Evolutionary conservation across 116 monocot genomes (phyloP).

Genomic region (Posidonia oceanica): DNA sequence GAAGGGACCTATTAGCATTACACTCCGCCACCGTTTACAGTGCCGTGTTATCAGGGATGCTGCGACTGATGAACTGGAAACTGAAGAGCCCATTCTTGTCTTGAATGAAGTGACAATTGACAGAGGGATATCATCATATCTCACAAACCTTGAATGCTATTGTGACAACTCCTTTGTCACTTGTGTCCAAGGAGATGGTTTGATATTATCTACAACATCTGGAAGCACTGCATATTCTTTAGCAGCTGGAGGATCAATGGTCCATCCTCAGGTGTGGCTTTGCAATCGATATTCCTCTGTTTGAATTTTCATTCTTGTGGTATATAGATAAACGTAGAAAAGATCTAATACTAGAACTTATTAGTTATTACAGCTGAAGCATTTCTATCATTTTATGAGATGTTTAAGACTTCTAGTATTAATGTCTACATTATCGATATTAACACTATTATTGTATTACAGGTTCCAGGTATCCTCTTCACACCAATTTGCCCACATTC

Average conservation of each 20-base stretch:
- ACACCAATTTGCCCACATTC: constrained; percentile 99
- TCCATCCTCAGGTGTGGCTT: constrained; percentile 77
- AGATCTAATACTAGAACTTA: too few relatives aligned
- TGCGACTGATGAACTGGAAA: constrained; percentile 66
- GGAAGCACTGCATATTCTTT: constrained; percentile 98
- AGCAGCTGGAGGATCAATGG: constrained; percentile 99
- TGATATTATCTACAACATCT: constrained; percentile 94
- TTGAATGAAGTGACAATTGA: constrained; percentile 98
- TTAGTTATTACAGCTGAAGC: too few relatives aligned
- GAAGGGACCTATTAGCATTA: constrained; percentile 79
- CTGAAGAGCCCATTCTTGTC: constrained; percentile 82
- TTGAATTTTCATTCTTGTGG: not conserved
- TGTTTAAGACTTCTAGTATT: too few relatives aligned
- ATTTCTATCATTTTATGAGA: too few relatives aligned
- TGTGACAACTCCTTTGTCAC: constrained; percentile 97
- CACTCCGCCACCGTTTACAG: constrained; percentile 73
- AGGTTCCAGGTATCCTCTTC: constrained; percentile 96
- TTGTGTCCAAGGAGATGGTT: constrained; percentile 92
- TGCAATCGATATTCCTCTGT: too few relatives aligned
- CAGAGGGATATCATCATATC: constrained; percentile 87
- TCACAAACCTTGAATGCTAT: constrained; percentile 87
- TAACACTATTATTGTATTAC: constrained; percentile 5
- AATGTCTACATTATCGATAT: not conserved
- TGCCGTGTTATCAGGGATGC: constrained; percentile 83
- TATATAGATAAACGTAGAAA: too few relatives aligned